These are phyloP conservation scores for Chamaecyparis obtusa DNA, from an alignment of 75 land plant species.

Conservation along the genomic window DNA sequence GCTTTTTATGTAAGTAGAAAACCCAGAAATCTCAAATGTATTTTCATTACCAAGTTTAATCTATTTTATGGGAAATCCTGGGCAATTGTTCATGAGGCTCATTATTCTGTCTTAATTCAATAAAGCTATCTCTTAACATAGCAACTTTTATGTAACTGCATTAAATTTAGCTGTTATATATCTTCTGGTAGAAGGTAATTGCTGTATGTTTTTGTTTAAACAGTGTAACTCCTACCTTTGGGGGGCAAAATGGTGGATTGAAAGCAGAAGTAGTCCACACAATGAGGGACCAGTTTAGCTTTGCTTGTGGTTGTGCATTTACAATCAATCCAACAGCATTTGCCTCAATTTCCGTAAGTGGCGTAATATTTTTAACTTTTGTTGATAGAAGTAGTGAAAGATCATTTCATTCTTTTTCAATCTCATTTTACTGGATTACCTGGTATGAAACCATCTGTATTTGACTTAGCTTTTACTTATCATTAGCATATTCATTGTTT, in stretches of 20 bases:
- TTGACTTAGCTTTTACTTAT: neutral
- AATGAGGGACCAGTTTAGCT: constrained; percentile 65
- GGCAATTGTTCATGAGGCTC: neutral
- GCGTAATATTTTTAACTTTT: neutral
- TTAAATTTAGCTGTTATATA: neutral
- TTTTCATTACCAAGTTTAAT: neutral
- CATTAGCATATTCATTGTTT: neutral
- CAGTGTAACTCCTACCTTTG: constrained; percentile 89
- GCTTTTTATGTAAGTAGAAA: neutral
- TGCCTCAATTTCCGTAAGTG: constrained; percentile 81
- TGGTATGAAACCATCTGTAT: too few species aligned
- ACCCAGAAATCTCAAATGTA: neutral
- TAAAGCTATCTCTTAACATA: neutral
- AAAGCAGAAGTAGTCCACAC: constrained; percentile 79
- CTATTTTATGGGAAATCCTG: neutral
- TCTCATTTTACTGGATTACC: neutral
- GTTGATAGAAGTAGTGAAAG: neutral
- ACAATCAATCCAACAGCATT: constrained; percentile 65
- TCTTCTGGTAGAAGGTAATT: neutral
- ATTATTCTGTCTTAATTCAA: neutral
- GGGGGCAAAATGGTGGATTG: constrained; percentile 83
- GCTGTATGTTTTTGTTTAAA: neutral
- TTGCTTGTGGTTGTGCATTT: constrained; percentile 75
- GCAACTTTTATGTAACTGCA: neutral
- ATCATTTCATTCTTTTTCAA: neutral